phyloP scores from a whole-genome alignment of 768 basidiomycete genomes.

The Leucosporidium creatinivorum region DNA sequence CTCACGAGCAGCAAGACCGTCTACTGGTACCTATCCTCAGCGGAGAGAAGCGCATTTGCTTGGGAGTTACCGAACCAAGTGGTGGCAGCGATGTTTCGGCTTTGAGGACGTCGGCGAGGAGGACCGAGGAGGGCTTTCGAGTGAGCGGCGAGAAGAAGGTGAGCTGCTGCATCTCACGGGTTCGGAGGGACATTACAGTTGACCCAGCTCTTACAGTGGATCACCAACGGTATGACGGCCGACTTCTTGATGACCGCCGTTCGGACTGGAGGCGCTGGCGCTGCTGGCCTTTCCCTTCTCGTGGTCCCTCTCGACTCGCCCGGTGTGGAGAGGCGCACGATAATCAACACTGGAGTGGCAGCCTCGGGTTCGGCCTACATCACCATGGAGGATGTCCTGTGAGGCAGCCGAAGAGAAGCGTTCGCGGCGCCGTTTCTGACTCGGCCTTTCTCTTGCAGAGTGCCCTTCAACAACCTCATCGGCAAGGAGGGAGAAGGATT shows the following conservation, averaged over 20 bases:
- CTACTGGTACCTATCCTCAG: constrained; percentile 15
- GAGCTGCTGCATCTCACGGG: no score
- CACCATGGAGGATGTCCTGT: constrained; percentile 28
- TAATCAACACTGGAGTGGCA: constrained; percentile 33
- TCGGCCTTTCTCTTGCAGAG: constrained; percentile 15
- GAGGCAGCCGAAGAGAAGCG: background rate
- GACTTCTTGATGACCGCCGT: constrained; percentile 33
- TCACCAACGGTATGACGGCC: constrained; percentile 23
- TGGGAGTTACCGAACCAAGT: constrained; percentile 30
- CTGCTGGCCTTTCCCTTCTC: constrained; percentile 34
- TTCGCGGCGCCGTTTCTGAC: background rate
- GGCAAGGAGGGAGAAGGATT: constrained; percentile 39
- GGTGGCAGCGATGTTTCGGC: constrained; percentile 32
- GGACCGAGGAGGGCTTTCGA: constrained; percentile 28
- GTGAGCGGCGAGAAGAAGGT: constrained; percentile 32
- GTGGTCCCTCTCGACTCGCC: constrained; percentile 32
- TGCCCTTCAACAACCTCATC: constrained; percentile 37
- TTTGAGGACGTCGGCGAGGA: constrained; percentile 22
- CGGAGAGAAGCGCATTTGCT: constrained; percentile 30
- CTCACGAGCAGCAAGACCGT: constrained; percentile 16
- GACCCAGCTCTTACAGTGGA: constrained; percentile 16
- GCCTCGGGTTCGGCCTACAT: constrained; percentile 35
- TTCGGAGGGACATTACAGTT: no score
- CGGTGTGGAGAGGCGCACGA: constrained; percentile 25
- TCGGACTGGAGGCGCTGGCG: constrained; percentile 30